phyloP scores from a whole-genome alignment of 129 eudicot genomes.

The Ambrosia trifida region DNA sequence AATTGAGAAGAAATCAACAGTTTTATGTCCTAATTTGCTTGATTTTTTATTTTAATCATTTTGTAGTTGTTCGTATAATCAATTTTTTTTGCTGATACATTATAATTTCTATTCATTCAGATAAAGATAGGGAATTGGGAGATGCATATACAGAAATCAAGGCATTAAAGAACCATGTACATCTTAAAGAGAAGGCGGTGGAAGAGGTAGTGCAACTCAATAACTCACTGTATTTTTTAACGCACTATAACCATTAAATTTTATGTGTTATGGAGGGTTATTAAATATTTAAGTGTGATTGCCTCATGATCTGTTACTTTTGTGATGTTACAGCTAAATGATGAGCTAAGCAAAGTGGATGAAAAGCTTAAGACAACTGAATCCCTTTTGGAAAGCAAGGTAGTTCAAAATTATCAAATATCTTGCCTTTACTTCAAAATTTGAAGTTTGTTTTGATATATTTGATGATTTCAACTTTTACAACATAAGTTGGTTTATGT shows the following conservation, averaged over 20 bases:
- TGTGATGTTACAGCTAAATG: slow-evolving; percentile 54
- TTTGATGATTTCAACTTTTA: background rate
- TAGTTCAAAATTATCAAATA: slow-evolving; percentile 18
- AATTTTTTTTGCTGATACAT: slow-evolving; percentile 12
- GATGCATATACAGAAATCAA: slow-evolving; percentile 81
- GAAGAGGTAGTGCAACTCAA: slow-evolving; percentile 55
- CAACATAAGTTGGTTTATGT: background rate
- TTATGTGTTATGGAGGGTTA: background rate
- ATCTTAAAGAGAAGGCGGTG: slow-evolving; percentile 74
- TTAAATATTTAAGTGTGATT: background rate
- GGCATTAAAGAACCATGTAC: slow-evolving; percentile 69
- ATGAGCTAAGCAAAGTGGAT: slow-evolving; percentile 63
- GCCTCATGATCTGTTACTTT: slow-evolving; percentile 4
- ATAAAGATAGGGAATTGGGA: slow-evolving; percentile 88
- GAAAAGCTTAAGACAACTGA: slow-evolving; percentile 77
- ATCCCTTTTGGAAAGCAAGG: slow-evolving; percentile 86
- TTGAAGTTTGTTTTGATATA: background rate
- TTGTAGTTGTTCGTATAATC: background rate
- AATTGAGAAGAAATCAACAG: background rate
- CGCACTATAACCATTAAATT: background rate
- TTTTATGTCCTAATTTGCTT: background rate
- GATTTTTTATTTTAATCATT: background rate
- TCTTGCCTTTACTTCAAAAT: background rate
- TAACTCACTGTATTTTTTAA: background rate
- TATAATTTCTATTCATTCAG: slow-evolving; percentile 44